Evolutionary conservation across 257 asterid species (phyloP).

Genomic region (Jacaranda copaia): DNA sequence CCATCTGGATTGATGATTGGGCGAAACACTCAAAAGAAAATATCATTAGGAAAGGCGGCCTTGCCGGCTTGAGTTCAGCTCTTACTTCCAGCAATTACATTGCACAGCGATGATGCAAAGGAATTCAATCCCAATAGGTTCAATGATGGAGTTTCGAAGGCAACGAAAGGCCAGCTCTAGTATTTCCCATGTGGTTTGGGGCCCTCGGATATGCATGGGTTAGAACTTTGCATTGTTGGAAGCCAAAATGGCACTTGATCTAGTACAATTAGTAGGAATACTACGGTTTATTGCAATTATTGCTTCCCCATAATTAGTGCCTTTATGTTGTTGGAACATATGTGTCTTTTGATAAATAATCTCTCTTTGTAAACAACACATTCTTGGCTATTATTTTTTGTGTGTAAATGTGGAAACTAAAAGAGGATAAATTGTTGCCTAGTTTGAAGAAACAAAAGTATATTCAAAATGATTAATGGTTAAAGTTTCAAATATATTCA

Average conservation of each 20-base stretch:
- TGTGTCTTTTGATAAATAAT: no score
- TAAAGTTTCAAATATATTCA: no score
- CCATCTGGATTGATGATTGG: conserved; percentile 33
- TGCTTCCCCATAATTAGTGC: no score
- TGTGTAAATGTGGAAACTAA: no score
- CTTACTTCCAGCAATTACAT: conserved; percentile 20
- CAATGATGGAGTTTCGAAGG: conserved; percentile 42
- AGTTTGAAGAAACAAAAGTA: no score
- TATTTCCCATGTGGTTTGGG: conserved; percentile 47
- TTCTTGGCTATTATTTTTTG: no score
- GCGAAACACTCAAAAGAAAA: conserved; percentile 18
- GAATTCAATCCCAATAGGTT: conserved; percentile 49
- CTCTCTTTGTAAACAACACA: no score
- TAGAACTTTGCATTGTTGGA: conserved; percentile 46
- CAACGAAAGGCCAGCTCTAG: conserved; percentile 9
- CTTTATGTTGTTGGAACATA: no score
- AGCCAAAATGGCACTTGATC: conserved; percentile 46
- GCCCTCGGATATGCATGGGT: conserved; percentile 45
- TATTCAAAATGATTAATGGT: no score
- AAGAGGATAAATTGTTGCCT: no score
- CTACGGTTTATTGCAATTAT: no score
- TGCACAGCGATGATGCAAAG: conserved; percentile 43
- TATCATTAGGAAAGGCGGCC: conserved; percentile 17
- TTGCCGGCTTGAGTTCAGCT: conserved; percentile 42
- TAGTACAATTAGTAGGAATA: no score